Conservation (phyloP, 164 flowering plant species). For the Vitis amurensis region DNA sequence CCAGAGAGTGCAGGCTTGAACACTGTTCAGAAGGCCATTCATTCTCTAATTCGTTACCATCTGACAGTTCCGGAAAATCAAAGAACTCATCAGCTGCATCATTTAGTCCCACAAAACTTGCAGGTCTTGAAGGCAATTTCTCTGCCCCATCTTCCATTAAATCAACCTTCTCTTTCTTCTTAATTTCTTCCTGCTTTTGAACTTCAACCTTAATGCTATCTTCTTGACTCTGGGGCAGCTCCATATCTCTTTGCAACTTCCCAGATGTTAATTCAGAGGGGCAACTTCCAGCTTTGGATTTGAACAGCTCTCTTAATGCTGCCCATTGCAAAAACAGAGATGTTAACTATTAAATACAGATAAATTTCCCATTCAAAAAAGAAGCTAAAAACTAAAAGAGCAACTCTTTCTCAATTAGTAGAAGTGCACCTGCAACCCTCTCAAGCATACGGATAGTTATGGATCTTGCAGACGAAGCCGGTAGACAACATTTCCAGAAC, state of each 20-base stretch:
- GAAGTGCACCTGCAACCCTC: slow-evolving; percentile 68
- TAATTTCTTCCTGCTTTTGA: slow-evolving; percentile 2
- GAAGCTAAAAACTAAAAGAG: not conserved
- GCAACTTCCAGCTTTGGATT: slow-evolving; percentile 48
- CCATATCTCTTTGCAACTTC: slow-evolving; percentile 37
- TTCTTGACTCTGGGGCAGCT: slow-evolving; percentile 20
- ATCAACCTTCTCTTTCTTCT: slow-evolving; percentile 11
- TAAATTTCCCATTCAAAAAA: not conserved
- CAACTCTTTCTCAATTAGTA: not conserved
- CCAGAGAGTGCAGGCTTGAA: slow-evolving; percentile 28
- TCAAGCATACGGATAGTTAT: slow-evolving; percentile 78
- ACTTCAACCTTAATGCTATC: slow-evolving; percentile 12
- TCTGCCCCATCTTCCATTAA: slow-evolving; percentile 15
- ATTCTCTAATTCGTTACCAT: slow-evolving; percentile 31
- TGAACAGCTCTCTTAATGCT: slow-evolving; percentile 82
- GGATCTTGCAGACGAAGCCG: slow-evolving; percentile 53
- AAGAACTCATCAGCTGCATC: slow-evolving; percentile 57
- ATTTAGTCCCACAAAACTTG: slow-evolving; percentile 37
- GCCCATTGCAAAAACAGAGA: slow-evolving; percentile 22
- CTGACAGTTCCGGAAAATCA: slow-evolving; percentile 47
- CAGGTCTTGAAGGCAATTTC: slow-evolving; percentile 17
- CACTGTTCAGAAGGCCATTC: slow-evolving; percentile 32
- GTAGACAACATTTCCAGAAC: slow-evolving; percentile 68
- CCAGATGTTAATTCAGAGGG: slow-evolving; percentile 42
- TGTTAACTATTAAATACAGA: not conserved